These are phyloP conservation scores for Aspergillus hiratsukae DNA, from an alignment of 2,329 filamentous ascomycete species.

Conservation along the genomic window DNA sequence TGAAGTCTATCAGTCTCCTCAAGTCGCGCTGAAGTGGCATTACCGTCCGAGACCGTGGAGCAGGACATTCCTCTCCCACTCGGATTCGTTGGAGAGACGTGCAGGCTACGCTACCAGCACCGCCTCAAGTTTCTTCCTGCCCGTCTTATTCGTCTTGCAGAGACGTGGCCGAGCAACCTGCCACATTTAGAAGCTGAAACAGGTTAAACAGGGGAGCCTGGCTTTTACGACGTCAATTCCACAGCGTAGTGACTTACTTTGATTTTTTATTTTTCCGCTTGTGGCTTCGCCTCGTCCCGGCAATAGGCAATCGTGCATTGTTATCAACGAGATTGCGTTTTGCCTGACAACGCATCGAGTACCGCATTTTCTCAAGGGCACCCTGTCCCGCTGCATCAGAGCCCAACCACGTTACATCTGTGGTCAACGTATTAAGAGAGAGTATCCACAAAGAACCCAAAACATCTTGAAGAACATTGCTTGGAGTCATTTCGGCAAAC, in stretches of 20 bases:
- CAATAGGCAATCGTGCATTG: conserved; percentile 25
- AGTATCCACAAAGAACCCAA: conserved; percentile 32
- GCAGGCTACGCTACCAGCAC: conserved; percentile 22
- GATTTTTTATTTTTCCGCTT: not conserved
- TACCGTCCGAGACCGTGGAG: conserved; percentile 11
- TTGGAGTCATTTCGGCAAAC: conserved; percentile 22
- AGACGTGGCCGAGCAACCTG: conserved; percentile 23
- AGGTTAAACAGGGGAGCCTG: conserved; percentile 18
- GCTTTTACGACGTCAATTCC: conserved; percentile 17
- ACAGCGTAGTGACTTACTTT: conserved; percentile 18
- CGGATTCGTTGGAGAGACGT: conserved; percentile 8
- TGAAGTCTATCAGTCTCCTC: conserved; percentile 20
- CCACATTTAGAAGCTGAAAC: conserved; percentile 14
- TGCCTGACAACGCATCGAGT: conserved; percentile 43
- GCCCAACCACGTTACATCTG: conserved; percentile 43
- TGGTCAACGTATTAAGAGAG: conserved; percentile 24
- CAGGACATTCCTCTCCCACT: conserved; percentile 11
- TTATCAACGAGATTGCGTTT: conserved; percentile 23
- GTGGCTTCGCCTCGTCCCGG: conserved; percentile 19
- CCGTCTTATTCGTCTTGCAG: conserved; percentile 12
- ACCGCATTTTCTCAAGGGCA: conserved; percentile 29
- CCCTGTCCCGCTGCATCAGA: conserved; percentile 40
- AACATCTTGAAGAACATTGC: conserved; percentile 20
- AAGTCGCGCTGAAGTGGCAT: conserved; percentile 11
- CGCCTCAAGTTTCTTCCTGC: conserved; percentile 23